Percentiles rank a stretch among this genome's conserved stretches.
phyloP scores from a whole-genome alignment of 192 early-diverging fungal genomes.

The Phlyctochytrium arcticum region DNA sequence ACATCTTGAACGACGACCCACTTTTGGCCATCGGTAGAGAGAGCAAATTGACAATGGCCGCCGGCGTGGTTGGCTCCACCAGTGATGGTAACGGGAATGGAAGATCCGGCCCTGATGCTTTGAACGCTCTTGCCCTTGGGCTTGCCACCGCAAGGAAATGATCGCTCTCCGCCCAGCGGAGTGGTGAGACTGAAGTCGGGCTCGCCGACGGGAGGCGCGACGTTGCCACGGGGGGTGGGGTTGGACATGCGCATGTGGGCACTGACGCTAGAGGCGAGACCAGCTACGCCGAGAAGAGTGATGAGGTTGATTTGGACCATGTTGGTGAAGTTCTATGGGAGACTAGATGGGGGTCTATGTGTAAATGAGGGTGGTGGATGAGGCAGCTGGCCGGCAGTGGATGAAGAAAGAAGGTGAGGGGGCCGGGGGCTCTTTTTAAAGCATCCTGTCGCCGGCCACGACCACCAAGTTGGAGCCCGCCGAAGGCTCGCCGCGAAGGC shows the following conservation, averaged over 20 bases:
- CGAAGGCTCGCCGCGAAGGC: too few relatives aligned
- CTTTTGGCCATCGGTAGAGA: constrained; percentile 59
- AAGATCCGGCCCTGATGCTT: constrained; percentile 10
- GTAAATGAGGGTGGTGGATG: too few relatives aligned
- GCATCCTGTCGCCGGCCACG: too few relatives aligned
- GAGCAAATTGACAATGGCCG: constrained; percentile 66
- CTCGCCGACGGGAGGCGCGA: constrained; percentile 1
- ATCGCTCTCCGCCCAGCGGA: constrained; percentile 17
- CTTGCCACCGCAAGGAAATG: constrained; percentile 30
- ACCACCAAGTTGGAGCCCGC: too few relatives aligned
- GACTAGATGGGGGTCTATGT: too few relatives aligned
- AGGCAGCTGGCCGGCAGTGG: too few relatives aligned
- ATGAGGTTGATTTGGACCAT: too few relatives aligned
- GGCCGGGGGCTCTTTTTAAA: too few relatives aligned
- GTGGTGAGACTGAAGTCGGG: constrained; percentile 13
- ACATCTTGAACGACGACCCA: constrained; percentile 62
- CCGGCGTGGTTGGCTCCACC: constrained; percentile 43
- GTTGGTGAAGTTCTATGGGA: too few relatives aligned
- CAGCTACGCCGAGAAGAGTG: background rate
- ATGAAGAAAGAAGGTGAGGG: too few relatives aligned
- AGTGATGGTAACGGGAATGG: constrained; percentile 1
- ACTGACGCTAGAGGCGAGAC: background rate
- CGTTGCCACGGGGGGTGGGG: constrained; percentile 11
- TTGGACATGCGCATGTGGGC: constrained; percentile 11
- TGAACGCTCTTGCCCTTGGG: background rate